Evolutionary conservation across 208 protist genomes (phyloP), one percentile per base, ranked within the genome.

Genomic region (Trichomonas vaginalis): DNA sequence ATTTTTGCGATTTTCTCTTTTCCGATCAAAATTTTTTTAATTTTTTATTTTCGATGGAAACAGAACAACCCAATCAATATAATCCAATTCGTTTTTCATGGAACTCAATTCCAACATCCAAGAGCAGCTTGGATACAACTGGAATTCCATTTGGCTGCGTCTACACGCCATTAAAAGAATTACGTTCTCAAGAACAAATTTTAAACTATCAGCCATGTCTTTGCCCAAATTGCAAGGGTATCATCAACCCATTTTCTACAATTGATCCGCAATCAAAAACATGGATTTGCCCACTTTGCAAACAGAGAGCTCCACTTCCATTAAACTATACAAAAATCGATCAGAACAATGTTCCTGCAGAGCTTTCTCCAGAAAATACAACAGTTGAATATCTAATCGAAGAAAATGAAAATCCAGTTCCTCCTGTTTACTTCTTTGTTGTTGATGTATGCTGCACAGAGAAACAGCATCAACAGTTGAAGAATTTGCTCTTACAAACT

Each of bases 231-330:
- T 95, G 80, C 40, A 42, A 39, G 40, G 15, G 35, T 46, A 37
- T 95, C 37, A 9, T 88, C 0, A 95, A 95, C 45, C 48, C 95
- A 39, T 95, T 92, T 46, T 45, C 45, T 80, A 92, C 96, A 17
- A 96, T 98, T 17, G 97, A 98, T 96, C 96, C 97, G 90, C 47
- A 95, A 42, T 95, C 87, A 42, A 97, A 98, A 95, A 95, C 97
- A 70, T 99, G 98, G 98, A 97, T 98, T 35, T 99, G 99, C 96
- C 98, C 98, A 14, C 98, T 99, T 87, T 99, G 99, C 97, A 97
- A 98, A 86, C 97, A 97, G 95, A 97, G 97, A 86, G 99, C 99
- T 96, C 97, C 97, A 61, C 98, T 99, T 82, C 99, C 99, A 32
- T 97, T 96, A 37, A 97, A 99, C 51, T 99, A 99, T 96, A 96